phyloP scores from a whole-genome alignment of 768 basidiomycete species.

The Daedaleopsis sinensis region DNA sequence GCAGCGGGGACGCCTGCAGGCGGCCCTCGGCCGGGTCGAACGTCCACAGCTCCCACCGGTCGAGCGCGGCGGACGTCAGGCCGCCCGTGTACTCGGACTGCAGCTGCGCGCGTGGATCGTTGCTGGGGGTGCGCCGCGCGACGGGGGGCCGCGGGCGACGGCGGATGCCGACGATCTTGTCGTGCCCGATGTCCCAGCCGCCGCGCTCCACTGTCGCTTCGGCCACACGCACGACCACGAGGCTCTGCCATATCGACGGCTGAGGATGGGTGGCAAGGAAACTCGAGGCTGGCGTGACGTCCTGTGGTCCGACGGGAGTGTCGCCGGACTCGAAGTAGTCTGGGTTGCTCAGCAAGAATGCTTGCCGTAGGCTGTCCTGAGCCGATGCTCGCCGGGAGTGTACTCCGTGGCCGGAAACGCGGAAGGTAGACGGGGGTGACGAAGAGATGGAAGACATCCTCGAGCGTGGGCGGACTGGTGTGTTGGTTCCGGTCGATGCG shows the following conservation, averaged over 20 bases:
- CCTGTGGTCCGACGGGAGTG: constrained; percentile 36
- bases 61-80: constrained; percentile 64
- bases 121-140: constrained; percentile 27
- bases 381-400: constrained; percentile 76
- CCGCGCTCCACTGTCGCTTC: constrained; percentile 75
- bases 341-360: constrained; percentile 21
- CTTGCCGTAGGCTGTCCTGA: constrained; percentile 39
- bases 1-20: constrained; percentile 54
- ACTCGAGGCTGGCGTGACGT: constrained; percentile 35
- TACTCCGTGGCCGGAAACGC: constrained; percentile 79
- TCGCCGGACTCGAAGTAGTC: constrained; percentile 31
- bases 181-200: constrained; percentile 67
- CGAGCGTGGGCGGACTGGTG: constrained; percentile 50
- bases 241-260: constrained; percentile 58
- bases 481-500: constrained; percentile 45
- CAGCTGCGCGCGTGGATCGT: constrained; percentile 19
- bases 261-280: constrained; percentile 28
- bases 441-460: constrained; percentile 50
- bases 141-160: constrained; percentile 61
- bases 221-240: constrained; percentile 54
- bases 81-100: constrained; percentile 37
- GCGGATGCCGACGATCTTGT: constrained; percentile 69
- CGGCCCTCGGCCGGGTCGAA: constrained; percentile 60
- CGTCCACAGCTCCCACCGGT: constrained; percentile 85
- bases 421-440: constrained; percentile 54